Evolutionary conservation across 805 yeast genomes (phyloP).

Genomic region (Yarrowia keelungensis): DNA sequence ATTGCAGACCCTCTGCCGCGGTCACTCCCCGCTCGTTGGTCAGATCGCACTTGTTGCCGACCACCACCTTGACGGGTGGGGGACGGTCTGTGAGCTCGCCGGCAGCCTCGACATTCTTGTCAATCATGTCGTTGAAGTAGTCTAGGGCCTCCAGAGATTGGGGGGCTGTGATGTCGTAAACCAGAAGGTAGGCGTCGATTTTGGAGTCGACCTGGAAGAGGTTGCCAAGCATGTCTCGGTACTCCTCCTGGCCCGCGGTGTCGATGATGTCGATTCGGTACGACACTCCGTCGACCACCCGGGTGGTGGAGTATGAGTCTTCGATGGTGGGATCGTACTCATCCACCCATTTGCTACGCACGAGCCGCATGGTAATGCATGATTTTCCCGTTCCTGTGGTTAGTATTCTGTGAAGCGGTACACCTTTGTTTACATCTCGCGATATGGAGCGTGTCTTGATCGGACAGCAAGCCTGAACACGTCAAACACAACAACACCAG

Average conservation of each 20-base stretch:
- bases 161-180: constrained; percentile 49
- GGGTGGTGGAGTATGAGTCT: constrained; percentile 48
- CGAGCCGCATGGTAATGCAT: constrained; percentile 49
- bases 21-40: constrained; percentile 64
- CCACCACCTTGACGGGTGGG: constrained; percentile 70
- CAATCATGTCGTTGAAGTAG: constrained; percentile 52
- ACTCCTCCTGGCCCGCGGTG: constrained; percentile 83
- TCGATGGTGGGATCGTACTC: constrained; percentile 51
- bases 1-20: constrained; percentile 57
- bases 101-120: constrained; percentile 70
- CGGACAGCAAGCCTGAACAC: constrained; percentile 14
- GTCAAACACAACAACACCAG: not conserved
- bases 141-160: constrained; percentile 48
- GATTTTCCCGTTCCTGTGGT: constrained; percentile 44
- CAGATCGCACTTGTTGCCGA: constrained; percentile 74
- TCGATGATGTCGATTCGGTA: constrained; percentile 68
- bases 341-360: constrained; percentile 50
- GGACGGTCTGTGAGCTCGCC: constrained; percentile 52
- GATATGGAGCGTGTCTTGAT: constrained; percentile 5
- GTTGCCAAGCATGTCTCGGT: constrained; percentile 63
- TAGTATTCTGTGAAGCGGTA: not conserved
- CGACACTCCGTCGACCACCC: constrained; percentile 56
- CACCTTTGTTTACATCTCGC: not conserved
- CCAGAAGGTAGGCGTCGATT: constrained; percentile 49
- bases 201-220: constrained; percentile 45